Conservation (phyloP, 176 grass and related monocot genomes). For the Dendrocalamus sinicus region DNA sequence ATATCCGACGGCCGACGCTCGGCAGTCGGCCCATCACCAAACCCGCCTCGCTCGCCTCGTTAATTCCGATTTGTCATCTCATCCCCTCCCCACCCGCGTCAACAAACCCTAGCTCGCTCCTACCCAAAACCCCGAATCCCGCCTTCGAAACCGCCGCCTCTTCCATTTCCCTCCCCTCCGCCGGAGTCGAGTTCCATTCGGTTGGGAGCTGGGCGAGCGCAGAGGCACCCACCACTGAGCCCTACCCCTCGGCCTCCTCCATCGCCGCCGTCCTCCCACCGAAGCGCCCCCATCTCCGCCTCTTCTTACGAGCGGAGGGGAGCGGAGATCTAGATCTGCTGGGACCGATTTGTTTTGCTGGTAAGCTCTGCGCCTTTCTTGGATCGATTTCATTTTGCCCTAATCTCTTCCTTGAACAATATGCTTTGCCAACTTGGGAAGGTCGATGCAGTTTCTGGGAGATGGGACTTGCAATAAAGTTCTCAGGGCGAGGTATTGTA, state of each 20-base stretch:
- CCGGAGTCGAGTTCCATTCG: conserved; percentile 32
- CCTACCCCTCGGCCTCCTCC: not conserved
- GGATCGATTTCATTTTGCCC: not conserved
- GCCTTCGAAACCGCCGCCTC: conserved; percentile 6
- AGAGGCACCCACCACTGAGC: not conserved
- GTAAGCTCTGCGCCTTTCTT: not conserved
- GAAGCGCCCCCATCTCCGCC: not conserved
- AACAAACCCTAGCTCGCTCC: too few relatives aligned
- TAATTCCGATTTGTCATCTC: too few relatives aligned
- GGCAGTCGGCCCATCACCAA: too few relatives aligned
- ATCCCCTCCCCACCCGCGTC: too few relatives aligned
- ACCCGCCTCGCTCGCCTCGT: too few relatives aligned
- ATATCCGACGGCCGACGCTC: too few relatives aligned
- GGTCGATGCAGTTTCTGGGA: not conserved
- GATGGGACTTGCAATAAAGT: not conserved
- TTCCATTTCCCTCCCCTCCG: not conserved
- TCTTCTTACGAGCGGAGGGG: not conserved
- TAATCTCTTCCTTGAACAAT: not conserved
- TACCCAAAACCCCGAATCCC: conserved; percentile 22
- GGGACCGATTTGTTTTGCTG: not conserved
- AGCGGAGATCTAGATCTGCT: not conserved
- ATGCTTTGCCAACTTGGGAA: not conserved
- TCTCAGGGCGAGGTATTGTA: not conserved
- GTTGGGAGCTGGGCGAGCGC: conserved; percentile 14
- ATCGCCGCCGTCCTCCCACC: not conserved